These are phyloP conservation scores for Haematococcus lacustris DNA, from an alignment of 139 green algal species.

Conservation along the genomic window DNA sequence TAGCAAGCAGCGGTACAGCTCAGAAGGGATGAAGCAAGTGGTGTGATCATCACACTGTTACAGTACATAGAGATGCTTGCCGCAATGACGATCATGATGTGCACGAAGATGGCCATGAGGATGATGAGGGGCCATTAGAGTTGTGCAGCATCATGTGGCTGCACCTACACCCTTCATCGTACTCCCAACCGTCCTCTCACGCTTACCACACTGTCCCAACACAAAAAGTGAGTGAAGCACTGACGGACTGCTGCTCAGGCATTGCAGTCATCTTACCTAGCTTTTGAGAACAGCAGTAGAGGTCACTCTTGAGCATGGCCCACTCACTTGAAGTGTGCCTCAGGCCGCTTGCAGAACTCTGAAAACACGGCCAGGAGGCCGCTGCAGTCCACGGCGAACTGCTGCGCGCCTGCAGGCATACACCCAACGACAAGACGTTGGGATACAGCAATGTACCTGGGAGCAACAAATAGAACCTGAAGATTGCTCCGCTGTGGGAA, in stretches of 20 bases:
- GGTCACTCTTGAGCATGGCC: no score
- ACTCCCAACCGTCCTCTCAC: neutral
- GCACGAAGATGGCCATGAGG: no score
- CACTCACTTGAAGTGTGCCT: slow-evolving; percentile 18
- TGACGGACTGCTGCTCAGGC: neutral
- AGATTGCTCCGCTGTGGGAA: no score
- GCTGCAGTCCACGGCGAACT: slow-evolving; percentile 15
- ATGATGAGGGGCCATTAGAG: no score
- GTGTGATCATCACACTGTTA: no score
- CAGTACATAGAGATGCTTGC: no score
- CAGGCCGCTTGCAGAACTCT: slow-evolving; percentile 22
- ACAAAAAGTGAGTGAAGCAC: neutral
- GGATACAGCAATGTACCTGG: no score
- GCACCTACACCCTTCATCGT: neutral
- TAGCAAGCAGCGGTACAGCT: no score
- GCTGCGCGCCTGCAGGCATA: slow-evolving; percentile 11
- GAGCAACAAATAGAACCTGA: no score
- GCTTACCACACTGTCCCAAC: neutral
- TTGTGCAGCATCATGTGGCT: neutral
- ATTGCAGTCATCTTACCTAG: no score
- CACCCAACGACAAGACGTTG: neutral
- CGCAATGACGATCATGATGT: no score
- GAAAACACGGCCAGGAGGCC: slow-evolving; percentile 17
- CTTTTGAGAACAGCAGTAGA: no score
- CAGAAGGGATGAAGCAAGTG: neutral